Evolutionary conservation across 371 early-diverging fungal genomes (phyloP), one percentile per base, ranked within the genome.

Genomic region (Cokeromyces recurvatus): DNA sequence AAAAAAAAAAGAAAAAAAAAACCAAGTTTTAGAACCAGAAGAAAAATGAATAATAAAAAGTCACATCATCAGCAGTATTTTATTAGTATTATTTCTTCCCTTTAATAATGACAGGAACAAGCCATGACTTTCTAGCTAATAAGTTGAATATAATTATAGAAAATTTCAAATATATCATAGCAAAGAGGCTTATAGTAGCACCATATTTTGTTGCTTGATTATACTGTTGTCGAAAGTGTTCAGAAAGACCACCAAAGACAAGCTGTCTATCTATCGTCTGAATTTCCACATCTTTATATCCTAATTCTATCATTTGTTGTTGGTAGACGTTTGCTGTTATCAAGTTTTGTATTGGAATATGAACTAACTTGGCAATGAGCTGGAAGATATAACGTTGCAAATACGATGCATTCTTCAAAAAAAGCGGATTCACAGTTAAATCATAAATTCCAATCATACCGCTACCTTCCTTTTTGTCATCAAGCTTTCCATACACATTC

Each of bases 361-460:
- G 51, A 52, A 66, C 8, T 1, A 34, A 15, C 2, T 50, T 32
- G 2, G 55, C 29, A 5, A 64, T 20, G 14, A 14, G 35, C 1
- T 32, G 17, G n/a, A 53, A 44, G 15, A 34, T 42, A 11, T 27
- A 53, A 44, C 3, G 58, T 27, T 16, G n/a, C n/a, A n/a, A n/a
- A 27, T 27, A 27, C 29, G 5, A 5, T 27, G 38, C 36, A 1
- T 32, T 27, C 15, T 45, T 15, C 38, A 57, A 17, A 5, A 59
- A 48, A 7, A 32, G 21, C 4, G 61, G 46, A 14, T 64, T 48
- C 14, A 70, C 17, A 3, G 62, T 45, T 12, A 75, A 42, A 49
- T 75, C 76, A 25, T 58, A 71, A 8, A 75, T 32, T 7, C 78
- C 55, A 46, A 82, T 6, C 19, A 51, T n/a, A 23, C 80, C 75